Conservation (phyloP, 106 monocot genomes). For the Ottelia alismoides region DNA sequence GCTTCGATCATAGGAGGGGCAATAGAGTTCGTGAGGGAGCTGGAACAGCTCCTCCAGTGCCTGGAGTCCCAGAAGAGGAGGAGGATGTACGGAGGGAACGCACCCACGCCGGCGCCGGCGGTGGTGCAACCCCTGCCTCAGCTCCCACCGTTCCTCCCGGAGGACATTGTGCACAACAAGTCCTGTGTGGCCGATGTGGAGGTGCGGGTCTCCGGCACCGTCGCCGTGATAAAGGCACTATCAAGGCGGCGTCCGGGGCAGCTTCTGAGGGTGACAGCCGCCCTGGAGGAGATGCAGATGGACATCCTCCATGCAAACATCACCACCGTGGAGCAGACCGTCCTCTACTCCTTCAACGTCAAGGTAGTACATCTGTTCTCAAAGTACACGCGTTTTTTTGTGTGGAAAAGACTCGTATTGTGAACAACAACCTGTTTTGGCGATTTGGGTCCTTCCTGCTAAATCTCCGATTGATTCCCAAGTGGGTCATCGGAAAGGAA, state of each 20-base stretch:
- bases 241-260: slow-evolving; percentile 50
- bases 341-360: slow-evolving; percentile 89
- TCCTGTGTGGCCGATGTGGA: slow-evolving; percentile 64
- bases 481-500: too few species aligned
- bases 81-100: slow-evolving; percentile 27
- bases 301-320: slow-evolving; percentile 70
- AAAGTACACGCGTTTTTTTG: too few species aligned
- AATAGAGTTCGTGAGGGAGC: slow-evolving; percentile 75
- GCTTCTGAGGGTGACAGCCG: slow-evolving; percentile 54
- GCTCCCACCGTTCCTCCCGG: slow-evolving; percentile 14
- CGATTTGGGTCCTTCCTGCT: too few species aligned
- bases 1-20: slow-evolving; percentile 91
- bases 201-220: slow-evolving; percentile 49
- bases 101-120: not conserved
- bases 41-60: slow-evolving; percentile 88
- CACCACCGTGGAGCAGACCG: slow-evolving; percentile 86
- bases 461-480: too few species aligned
- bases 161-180: slow-evolving; percentile 68
- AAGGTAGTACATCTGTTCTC: too few species aligned
- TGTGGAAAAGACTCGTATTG: too few species aligned
- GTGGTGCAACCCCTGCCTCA: slow-evolving; percentile 4
- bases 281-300: slow-evolving; percentile 75
- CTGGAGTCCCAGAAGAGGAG: slow-evolving; percentile 78
- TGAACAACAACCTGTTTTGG: too few species aligned
- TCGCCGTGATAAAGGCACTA: slow-evolving; percentile 71